These are phyloP conservation scores for Elongisporangium undulatum DNA, from an alignment of 352 stramenopile genomes.

Conservation along the genomic window DNA sequence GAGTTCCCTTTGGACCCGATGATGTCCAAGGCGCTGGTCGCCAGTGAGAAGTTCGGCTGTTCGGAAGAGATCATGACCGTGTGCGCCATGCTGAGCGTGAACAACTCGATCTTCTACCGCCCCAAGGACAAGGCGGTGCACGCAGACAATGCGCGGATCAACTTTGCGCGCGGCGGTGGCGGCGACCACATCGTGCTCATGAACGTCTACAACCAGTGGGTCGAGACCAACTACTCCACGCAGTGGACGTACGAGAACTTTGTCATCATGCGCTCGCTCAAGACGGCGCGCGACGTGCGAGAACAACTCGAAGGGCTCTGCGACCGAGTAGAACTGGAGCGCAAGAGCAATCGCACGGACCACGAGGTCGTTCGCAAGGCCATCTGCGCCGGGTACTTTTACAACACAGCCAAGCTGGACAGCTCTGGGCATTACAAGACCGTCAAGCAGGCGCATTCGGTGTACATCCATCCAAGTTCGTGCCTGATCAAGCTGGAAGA, in stretches of 20 bases:
- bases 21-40: constrained; percentile 93
- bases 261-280: constrained; percentile 97
- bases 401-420: constrained; percentile 97
- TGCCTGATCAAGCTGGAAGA: constrained; percentile 92
- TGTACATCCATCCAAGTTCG: constrained; percentile 98
- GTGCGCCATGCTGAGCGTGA: constrained; percentile 97
- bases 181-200: constrained; percentile 98
- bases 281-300: constrained; percentile 97
- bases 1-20: constrained; percentile 95
- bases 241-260: constrained; percentile 96
- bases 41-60: constrained; percentile 89
- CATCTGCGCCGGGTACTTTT: constrained; percentile 99
- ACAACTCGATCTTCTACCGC: constrained; percentile 98
- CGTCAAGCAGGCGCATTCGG: constrained; percentile 96
- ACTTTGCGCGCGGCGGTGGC: constrained; percentile 96
- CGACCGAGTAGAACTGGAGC: constrained; percentile 97
- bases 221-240: constrained; percentile 96
- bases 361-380: constrained; percentile 95
- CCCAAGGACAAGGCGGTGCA: constrained; percentile 99
- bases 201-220: constrained; percentile 98
- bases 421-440: constrained; percentile 98
- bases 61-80: constrained; percentile 96
- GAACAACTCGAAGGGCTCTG: constrained; percentile 99
- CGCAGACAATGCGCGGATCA: constrained; percentile 97
- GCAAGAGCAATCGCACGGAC: constrained; percentile 79